A percentile compares a stretch with the other conserved stretches of the same genome.
Evolutionary conservation across 208 protist species (phyloP).

Genomic region (Acanthamoeba sp.): DNA sequence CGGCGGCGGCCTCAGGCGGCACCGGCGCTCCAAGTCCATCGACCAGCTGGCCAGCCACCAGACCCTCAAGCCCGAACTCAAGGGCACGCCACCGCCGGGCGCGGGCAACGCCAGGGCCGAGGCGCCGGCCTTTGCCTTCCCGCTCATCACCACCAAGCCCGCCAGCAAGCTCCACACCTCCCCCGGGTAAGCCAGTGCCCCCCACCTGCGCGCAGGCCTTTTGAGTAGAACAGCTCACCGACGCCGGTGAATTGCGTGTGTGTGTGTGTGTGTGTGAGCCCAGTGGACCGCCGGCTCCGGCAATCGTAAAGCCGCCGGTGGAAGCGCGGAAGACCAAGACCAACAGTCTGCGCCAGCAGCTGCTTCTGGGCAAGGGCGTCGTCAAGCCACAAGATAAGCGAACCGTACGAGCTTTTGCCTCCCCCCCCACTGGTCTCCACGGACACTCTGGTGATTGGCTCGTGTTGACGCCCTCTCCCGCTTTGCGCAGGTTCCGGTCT

Average conservation of each 20-base stretch:
- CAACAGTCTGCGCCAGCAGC: conserved; percentile 18
- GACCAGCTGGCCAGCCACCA: not conserved
- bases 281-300: not conserved
- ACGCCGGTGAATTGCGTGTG: not conserved
- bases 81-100: not conserved
- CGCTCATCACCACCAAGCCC: not conserved
- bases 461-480: too few relatives aligned
- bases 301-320: not conserved
- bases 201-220: not conserved
- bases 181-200: not conserved
- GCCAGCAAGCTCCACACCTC: not conserved
- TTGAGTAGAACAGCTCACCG: too few relatives aligned
- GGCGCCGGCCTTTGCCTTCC: not conserved
- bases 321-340: not conserved
- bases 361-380: conserved; percentile 14
- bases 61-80: not conserved
- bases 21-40: conserved; percentile 33
- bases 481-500: conserved; percentile 30
- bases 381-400: conserved; percentile 22
- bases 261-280: not conserved
- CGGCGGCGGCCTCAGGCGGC: not conserved
- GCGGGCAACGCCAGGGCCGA: not conserved
- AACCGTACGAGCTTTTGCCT: not conserved
- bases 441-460: too few relatives aligned
- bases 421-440: not conserved